Conservation (phyloP, 1,139 yeast genomes). For the Protomyces macrosporus region DNA sequence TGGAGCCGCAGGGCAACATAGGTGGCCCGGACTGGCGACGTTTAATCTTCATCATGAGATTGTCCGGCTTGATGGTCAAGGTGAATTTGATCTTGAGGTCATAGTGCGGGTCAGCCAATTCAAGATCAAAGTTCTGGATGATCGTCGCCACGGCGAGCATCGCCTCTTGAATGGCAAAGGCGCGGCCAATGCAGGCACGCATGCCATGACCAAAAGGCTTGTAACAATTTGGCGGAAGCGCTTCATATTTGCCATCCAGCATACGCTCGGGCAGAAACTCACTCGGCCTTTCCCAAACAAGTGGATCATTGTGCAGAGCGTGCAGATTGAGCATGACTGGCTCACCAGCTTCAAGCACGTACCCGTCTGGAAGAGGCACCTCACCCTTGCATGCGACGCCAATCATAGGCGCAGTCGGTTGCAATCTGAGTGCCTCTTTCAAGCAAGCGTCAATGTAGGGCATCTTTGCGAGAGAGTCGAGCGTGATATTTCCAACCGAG, state of each 20-base stretch:
- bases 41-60: slow-evolving; percentile 14
- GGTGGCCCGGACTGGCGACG: slow-evolving; percentile 24
- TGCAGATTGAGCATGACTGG: slow-evolving; percentile 17
- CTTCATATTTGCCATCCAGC: slow-evolving; percentile 21
- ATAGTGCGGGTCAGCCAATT: slow-evolving; percentile 18
- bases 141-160: slow-evolving; percentile 21
- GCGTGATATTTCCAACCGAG: slow-evolving; percentile 20
- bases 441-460: slow-evolving; percentile 25
- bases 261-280: slow-evolving; percentile 26
- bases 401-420: slow-evolving; percentile 24
- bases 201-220: slow-evolving; percentile 25
- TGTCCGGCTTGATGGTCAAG: slow-evolving; percentile 24
- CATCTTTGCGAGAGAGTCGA: slow-evolving; percentile 17
- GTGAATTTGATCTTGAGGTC: slow-evolving; percentile 19
- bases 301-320: slow-evolving; percentile 17
- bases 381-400: slow-evolving; percentile 14
- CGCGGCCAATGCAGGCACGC: slow-evolving; percentile 26
- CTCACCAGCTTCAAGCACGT: slow-evolving; percentile 18
- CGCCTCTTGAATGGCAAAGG: slow-evolving; percentile 25
- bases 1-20: not conserved
- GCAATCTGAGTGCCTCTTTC: slow-evolving; percentile 21
- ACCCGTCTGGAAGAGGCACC: slow-evolving; percentile 14
- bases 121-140: slow-evolving; percentile 23
- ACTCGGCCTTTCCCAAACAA: slow-evolving; percentile 16
- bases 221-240: slow-evolving; percentile 17